phyloP scores from a whole-genome alignment of 2,329 filamentous ascomycete species.

The Zasmidium cellare region DNA sequence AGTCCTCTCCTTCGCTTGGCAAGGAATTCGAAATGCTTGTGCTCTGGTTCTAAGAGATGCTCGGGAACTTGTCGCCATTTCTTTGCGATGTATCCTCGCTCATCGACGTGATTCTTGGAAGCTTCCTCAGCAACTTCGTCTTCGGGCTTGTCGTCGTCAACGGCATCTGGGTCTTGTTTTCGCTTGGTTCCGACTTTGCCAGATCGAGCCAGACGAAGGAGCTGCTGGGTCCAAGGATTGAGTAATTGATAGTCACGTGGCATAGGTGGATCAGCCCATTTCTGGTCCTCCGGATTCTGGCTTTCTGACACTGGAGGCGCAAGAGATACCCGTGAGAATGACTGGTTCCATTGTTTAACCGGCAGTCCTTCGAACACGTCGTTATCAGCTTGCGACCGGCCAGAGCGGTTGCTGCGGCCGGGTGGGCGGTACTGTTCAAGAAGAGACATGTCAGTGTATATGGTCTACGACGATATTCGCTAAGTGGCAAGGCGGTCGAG shows the following conservation, averaged over 20 bases:
- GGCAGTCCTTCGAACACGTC: slow-evolving; percentile 75
- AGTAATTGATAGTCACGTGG: slow-evolving; percentile 81
- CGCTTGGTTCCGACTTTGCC: slow-evolving; percentile 61
- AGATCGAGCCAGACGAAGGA: slow-evolving; percentile 78
- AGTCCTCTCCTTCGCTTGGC: slow-evolving; percentile 63
- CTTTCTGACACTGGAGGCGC: slow-evolving; percentile 31
- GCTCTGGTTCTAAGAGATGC: slow-evolving; percentile 59
- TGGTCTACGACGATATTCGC: too few species aligned
- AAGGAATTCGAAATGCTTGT: slow-evolving; percentile 54
- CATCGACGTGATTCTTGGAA: slow-evolving; percentile 41
- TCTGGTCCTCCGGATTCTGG: slow-evolving; percentile 51
- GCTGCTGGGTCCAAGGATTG: slow-evolving; percentile 75
- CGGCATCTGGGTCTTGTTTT: slow-evolving; percentile 54
- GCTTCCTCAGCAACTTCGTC: slow-evolving; percentile 40
- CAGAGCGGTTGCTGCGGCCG: slow-evolving; percentile 58
- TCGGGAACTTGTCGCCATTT: slow-evolving; percentile 61
- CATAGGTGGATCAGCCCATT: slow-evolving; percentile 82
- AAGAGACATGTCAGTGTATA: slow-evolving; percentile 20
- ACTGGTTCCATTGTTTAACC: slow-evolving; percentile 82
- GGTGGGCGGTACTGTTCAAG: slow-evolving; percentile 54
- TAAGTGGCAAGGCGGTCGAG: neutral
- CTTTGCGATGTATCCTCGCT: slow-evolving; percentile 55
- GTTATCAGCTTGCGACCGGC: slow-evolving; percentile 61
- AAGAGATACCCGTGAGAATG: slow-evolving; percentile 31
- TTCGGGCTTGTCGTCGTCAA: slow-evolving; percentile 60